Conservation (phyloP, 169 alveolate species). For the Theileria annulata region DNA sequence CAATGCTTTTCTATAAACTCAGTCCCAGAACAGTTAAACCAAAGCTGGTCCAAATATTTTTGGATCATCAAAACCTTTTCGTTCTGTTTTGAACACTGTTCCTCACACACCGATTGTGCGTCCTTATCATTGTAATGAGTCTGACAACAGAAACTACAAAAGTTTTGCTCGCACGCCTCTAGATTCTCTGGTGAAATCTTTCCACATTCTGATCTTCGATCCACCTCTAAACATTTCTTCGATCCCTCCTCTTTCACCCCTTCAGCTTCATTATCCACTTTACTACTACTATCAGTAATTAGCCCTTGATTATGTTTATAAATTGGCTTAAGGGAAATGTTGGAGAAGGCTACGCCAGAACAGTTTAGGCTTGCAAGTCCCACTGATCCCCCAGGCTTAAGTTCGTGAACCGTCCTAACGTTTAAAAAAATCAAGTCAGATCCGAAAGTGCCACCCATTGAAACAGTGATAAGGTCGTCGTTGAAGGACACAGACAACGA, state of each 20-base stretch:
- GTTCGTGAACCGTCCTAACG: slow-evolving; percentile 63
- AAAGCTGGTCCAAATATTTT: slow-evolving; percentile 43
- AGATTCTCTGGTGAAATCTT: slow-evolving; percentile 42
- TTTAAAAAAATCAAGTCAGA: slow-evolving; percentile 65
- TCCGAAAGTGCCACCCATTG: slow-evolving; percentile 67
- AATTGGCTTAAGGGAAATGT: slow-evolving; percentile 69
- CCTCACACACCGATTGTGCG: slow-evolving; percentile 45
- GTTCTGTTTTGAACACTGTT: slow-evolving; percentile 37
- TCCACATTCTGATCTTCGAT: slow-evolving; percentile 51
- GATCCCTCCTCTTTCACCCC: slow-evolving; percentile 15
- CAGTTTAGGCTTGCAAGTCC: slow-evolving; percentile 79
- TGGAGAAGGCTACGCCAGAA: slow-evolving; percentile 81
- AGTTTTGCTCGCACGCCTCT: slow-evolving; percentile 54
- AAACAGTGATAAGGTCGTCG: slow-evolving; percentile 67
- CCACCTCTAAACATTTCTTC: slow-evolving; percentile 34
- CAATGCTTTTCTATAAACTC: slow-evolving; percentile 24
- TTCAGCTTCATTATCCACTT: neutral
- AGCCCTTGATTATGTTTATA: slow-evolving; percentile 48
- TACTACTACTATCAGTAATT: neutral
- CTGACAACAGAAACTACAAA: slow-evolving; percentile 59
- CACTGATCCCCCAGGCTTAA: slow-evolving; percentile 70
- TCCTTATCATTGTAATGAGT: slow-evolving; percentile 35
- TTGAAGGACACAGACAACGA: slow-evolving; percentile 67
- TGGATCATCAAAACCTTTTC: slow-evolving; percentile 45
- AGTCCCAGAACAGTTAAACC: slow-evolving; percentile 48